Evolutionary conservation across 1,284 basidiomycete genomes (phyloP).

Genomic region (Blastosporella zonata): DNA sequence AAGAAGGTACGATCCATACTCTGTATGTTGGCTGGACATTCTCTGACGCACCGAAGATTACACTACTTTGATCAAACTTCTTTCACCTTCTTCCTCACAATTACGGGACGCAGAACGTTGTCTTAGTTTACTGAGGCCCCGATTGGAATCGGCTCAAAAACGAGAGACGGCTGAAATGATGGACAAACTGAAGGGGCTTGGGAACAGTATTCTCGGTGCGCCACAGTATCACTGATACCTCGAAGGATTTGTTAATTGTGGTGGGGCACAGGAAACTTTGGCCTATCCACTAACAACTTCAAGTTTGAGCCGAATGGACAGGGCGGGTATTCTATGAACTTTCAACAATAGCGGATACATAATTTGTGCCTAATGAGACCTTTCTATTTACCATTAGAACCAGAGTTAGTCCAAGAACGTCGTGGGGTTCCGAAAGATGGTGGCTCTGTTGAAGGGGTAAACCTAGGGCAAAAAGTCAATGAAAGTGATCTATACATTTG

Average conservation of each 20-base stretch:
- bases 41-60: slow-evolving; percentile 60
- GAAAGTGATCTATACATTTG: slow-evolving; percentile 1
- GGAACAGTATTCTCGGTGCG: slow-evolving; percentile 87
- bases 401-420: slow-evolving; percentile 41
- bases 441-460: slow-evolving; percentile 47
- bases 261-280: slow-evolving; percentile 66
- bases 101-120: slow-evolving; percentile 45
- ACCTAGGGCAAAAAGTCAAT: slow-evolving; percentile 36
- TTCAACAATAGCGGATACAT: slow-evolving; percentile 46
- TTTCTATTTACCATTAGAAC: not conserved
- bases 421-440: slow-evolving; percentile 47
- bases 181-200: slow-evolving; percentile 88
- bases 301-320: slow-evolving; percentile 90
- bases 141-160: slow-evolving; percentile 75
- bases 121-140: slow-evolving; percentile 58
- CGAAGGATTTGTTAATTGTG: not conserved
- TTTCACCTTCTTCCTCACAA: slow-evolving; percentile 58
- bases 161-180: slow-evolving; percentile 92
- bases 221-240: not conserved
- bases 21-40: not conserved
- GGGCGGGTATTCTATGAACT: slow-evolving; percentile 93
- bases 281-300: slow-evolving; percentile 90
- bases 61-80: slow-evolving; percentile 59
- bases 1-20: slow-evolving; percentile 63
- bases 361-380: too few relatives aligned